Evolutionary conservation across 164 flowering plant genomes (phyloP).

Genomic region (Stephania yunnanensis): DNA sequence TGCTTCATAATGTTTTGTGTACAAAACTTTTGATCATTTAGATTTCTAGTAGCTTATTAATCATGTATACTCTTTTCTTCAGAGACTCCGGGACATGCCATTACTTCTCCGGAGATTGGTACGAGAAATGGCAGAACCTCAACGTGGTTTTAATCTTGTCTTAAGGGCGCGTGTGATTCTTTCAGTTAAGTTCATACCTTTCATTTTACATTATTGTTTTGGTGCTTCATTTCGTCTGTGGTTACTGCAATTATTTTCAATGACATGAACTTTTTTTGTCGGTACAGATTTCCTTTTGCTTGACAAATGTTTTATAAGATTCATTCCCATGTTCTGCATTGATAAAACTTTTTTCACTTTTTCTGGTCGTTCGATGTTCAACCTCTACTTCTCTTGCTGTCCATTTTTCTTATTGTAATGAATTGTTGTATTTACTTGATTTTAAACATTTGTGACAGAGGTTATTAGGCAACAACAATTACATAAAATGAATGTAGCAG

Average conservation of each 20-base stretch:
- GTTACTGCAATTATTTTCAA: neutral
- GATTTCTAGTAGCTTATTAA: neutral
- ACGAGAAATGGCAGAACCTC: constrained; percentile 76
- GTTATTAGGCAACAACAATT: neutral
- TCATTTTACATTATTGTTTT: neutral
- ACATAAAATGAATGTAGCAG: too few relatives aligned
- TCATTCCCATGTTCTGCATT: neutral
- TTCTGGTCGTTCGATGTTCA: neutral
- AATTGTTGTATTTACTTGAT: too few relatives aligned
- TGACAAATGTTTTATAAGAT: neutral
- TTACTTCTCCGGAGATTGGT: constrained; percentile 64
- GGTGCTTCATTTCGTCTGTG: too few relatives aligned
- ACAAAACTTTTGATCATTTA: neutral
- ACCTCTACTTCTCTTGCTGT: neutral
- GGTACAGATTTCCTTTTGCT: neutral
- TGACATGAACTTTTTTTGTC: neutral
- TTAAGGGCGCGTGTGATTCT: constrained; percentile 63
- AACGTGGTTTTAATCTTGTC: constrained; percentile 73
- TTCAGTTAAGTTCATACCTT: constrained; percentile 47
- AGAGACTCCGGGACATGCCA: constrained; percentile 88
- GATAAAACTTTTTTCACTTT: neutral
- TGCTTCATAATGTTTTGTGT: neutral
- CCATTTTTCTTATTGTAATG: neutral
- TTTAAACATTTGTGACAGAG: neutral
- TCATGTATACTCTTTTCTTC: constrained; percentile 18